Evolutionary conservation across 2,329 filamentous ascomycete genomes (phyloP).

Genomic region (Aspergillus piperis): DNA sequence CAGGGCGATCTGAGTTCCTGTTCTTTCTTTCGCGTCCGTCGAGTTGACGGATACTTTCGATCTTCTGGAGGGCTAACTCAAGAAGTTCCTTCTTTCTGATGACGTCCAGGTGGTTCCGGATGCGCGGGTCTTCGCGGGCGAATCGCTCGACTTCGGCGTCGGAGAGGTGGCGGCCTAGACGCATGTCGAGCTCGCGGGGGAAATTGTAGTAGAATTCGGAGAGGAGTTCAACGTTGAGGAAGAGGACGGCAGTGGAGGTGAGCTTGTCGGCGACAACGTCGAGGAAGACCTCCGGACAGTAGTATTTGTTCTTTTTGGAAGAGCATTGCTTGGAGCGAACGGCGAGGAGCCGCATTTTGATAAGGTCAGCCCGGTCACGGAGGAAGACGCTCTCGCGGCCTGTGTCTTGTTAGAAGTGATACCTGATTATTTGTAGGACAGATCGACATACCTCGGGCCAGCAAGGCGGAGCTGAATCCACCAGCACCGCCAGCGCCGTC

Average conservation of each 20-base stretch:
- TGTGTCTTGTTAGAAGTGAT: constrained; percentile 37
- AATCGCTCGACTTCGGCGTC: constrained; percentile 84
- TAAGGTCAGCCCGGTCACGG: constrained; percentile 82
- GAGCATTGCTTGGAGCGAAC: constrained; percentile 89
- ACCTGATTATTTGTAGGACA: background rate
- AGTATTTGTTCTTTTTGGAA: constrained; percentile 83
- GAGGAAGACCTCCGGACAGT: constrained; percentile 97
- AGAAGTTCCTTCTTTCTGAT: constrained; percentile 89
- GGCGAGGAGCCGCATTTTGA: constrained; percentile 85
- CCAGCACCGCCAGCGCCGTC: constrained; percentile 83
- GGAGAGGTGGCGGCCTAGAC: constrained; percentile 77
- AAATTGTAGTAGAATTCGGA: constrained; percentile 99
- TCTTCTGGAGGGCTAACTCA: constrained; percentile 91
- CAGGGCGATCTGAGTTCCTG: constrained; percentile 41
- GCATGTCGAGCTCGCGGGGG: constrained; percentile 83
- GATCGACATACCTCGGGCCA: constrained; percentile 69
- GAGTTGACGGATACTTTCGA: constrained; percentile 83
- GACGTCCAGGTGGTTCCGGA: constrained; percentile 84
- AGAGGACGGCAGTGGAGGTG: constrained; percentile 90
- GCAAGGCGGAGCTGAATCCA: constrained; percentile 83
- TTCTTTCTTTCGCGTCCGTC: constrained; percentile 69
- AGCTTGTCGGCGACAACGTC: constrained; percentile 95
- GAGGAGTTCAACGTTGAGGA: constrained; percentile 94
- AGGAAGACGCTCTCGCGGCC: constrained; percentile 93
- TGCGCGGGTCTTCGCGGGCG: constrained; percentile 88